Evolutionary conservation across 2,329 filamentous ascomycete genomes (phyloP).

Genomic region (Alternaria sp.): DNA sequence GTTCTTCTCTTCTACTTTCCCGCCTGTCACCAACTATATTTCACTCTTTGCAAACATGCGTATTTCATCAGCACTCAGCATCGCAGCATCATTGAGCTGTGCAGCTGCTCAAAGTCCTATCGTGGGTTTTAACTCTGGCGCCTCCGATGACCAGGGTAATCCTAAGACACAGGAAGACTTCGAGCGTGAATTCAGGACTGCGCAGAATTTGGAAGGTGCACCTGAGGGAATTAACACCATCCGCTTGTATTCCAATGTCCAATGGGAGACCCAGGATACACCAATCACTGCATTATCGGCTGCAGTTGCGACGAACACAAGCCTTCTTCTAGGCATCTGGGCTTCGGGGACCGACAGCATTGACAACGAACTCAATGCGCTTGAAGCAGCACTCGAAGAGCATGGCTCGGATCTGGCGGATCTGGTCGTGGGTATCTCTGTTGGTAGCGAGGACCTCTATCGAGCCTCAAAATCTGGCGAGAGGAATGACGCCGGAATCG

Average conservation of each 20-base stretch:
- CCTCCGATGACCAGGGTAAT: constrained; percentile 35
- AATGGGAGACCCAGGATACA: constrained; percentile 69
- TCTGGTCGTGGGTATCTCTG: constrained; percentile 48
- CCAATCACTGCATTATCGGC: constrained; percentile 63
- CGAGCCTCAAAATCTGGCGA: constrained; percentile 73
- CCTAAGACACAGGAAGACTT: constrained; percentile 71
- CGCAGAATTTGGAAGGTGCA: constrained; percentile 69
- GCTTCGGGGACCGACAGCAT: constrained; percentile 64
- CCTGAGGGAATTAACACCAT: constrained; percentile 72
- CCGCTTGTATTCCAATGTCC: constrained; percentile 77
- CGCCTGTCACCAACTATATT: background rate
- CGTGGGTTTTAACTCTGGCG: constrained; percentile 15
- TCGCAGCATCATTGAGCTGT: background rate
- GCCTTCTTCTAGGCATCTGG: constrained; percentile 51
- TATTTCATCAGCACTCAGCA: background rate
- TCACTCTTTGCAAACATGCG: background rate
- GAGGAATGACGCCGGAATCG: constrained; percentile 67
- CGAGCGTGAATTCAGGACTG: constrained; percentile 72
- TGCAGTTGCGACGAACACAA: constrained; percentile 46
- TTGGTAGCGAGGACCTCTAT: constrained; percentile 65
- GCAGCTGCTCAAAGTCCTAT: background rate
- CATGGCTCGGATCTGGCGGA: constrained; percentile 62
- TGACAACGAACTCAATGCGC: constrained; percentile 46
- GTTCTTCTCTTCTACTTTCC: background rate
- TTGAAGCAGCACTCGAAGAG: constrained; percentile 42